Percentiles rank a stretch among this genome's conserved stretches.
Evolutionary conservation across 2,329 filamentous ascomycete genomes (phyloP).

Genomic region (Diaporthe helianthi): DNA sequence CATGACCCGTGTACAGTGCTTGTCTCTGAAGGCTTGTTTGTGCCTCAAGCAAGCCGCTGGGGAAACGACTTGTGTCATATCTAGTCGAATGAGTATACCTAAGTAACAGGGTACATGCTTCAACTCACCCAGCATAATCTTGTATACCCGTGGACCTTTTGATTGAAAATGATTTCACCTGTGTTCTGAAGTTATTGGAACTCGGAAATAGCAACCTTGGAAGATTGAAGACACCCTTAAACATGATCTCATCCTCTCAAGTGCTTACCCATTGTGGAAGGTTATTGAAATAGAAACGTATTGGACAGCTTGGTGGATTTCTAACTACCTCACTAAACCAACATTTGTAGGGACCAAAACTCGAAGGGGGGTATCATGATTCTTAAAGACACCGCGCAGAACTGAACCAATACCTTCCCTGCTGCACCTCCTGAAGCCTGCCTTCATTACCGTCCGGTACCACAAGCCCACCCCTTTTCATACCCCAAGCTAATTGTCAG

Average conservation of each 20-base stretch:
- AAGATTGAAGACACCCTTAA: not conserved
- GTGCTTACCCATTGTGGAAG: not conserved
- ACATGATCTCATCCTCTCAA: not conserved
- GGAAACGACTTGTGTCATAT: not conserved
- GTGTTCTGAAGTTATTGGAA: not conserved
- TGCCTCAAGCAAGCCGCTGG: not conserved
- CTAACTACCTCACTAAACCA: not conserved
- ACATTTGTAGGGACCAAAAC: not conserved
- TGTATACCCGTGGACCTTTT: not conserved
- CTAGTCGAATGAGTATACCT: not conserved
- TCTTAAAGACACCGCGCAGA: not conserved
- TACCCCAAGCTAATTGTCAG: not conserved
- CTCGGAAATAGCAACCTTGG: too few species aligned
- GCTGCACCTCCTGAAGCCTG: too few species aligned
- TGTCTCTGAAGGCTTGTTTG: not conserved
- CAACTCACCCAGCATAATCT: not conserved
- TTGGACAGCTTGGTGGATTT: not conserved
- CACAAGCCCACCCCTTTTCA: too few species aligned
- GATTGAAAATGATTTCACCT: not conserved
- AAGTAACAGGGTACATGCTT: not conserved
- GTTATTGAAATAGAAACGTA: not conserved
- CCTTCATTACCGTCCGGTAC: too few species aligned
- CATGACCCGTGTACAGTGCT: not conserved
- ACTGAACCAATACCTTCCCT: not conserved
- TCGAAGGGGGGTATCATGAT: slow-evolving; percentile 5